These are phyloP conservation scores for Ambrosia artemisiifolia DNA, from an alignment of 129 eudicot genomes.

Conservation along the genomic window DNA sequence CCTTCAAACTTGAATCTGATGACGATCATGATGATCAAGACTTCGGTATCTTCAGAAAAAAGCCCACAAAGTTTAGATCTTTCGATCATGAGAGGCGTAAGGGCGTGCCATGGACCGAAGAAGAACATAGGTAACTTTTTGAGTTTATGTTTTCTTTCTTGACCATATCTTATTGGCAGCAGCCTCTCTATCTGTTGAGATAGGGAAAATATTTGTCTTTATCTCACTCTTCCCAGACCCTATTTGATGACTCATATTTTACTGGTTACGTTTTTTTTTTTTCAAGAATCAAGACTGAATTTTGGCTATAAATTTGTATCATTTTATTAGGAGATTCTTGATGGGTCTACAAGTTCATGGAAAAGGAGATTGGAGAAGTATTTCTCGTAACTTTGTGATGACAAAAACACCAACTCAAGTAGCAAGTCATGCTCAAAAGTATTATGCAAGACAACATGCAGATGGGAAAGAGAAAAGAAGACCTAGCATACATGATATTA, in stretches of 20 bases:
- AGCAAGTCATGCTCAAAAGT: constrained; percentile 94
- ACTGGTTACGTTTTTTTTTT: not conserved
- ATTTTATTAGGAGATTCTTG: constrained; percentile 54
- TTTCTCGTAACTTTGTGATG: constrained; percentile 69
- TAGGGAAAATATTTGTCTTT: too few species aligned
- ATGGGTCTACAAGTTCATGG: constrained; percentile 80
- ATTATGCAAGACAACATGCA: constrained; percentile 69
- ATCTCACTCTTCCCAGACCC: too few species aligned
- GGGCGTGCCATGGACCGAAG: constrained; percentile 98
- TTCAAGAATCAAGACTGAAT: not conserved
- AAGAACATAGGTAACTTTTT: constrained; percentile 74
- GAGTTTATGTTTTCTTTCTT: not conserved
- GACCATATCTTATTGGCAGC: too few species aligned
- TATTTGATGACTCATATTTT: too few species aligned
- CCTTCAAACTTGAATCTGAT: constrained; percentile 50
- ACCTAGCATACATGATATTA: constrained; percentile 92
- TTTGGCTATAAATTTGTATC: not conserved
- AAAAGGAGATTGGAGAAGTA: constrained; percentile 90
- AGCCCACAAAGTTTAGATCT: constrained; percentile 40
- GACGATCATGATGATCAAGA: constrained; percentile 46
- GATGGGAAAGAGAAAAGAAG: constrained; percentile 79
- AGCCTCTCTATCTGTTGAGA: too few species aligned
- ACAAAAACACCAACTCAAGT: constrained; percentile 87
- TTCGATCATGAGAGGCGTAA: constrained; percentile 76
- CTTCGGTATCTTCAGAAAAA: constrained; percentile 42